These are phyloP conservation scores for Monilinia fructicola DNA, from an alignment of 2,329 filamentous ascomycete species.

Conservation along the genomic window DNA sequence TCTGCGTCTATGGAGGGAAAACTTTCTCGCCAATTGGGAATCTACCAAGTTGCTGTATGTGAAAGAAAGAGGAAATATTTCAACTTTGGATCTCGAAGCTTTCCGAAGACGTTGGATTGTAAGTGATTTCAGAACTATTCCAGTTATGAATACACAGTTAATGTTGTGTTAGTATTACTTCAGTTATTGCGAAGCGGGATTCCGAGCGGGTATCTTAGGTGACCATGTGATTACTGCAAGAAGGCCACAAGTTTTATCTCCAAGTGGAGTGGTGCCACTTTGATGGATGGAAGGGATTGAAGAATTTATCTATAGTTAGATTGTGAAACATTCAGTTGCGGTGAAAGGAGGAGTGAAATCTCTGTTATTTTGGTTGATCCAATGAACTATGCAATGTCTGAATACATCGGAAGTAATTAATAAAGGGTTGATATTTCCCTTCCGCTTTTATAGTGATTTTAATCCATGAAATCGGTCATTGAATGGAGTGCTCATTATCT, in stretches of 20 bases:
- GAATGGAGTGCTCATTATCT: no score
- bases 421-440: no score
- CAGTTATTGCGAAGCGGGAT: slow-evolving; percentile 24
- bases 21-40: slow-evolving; percentile 61
- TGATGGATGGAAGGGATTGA: background rate
- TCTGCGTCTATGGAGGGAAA: slow-evolving; percentile 64
- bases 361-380: no score
- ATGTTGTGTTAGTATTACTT: slow-evolving; percentile 25
- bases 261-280: background rate
- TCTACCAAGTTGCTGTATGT: slow-evolving; percentile 50
- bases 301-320: background rate
- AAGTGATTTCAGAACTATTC: slow-evolving; percentile 32
- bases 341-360: background rate
- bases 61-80: slow-evolving; percentile 55
- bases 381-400: no score
- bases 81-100: slow-evolving; percentile 44
- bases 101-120: slow-evolving; percentile 69
- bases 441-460: no score
- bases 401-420: no score
- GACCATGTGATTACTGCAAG: slow-evolving; percentile 43
- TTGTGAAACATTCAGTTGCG: background rate
- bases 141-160: background rate
- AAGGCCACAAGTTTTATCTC: slow-evolving; percentile 17
- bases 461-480: no score
- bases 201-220: slow-evolving; percentile 62